Evolutionary conservation across 2,329 filamentous ascomycete genomes (phyloP).

Genomic region (Xylaria digitata): DNA sequence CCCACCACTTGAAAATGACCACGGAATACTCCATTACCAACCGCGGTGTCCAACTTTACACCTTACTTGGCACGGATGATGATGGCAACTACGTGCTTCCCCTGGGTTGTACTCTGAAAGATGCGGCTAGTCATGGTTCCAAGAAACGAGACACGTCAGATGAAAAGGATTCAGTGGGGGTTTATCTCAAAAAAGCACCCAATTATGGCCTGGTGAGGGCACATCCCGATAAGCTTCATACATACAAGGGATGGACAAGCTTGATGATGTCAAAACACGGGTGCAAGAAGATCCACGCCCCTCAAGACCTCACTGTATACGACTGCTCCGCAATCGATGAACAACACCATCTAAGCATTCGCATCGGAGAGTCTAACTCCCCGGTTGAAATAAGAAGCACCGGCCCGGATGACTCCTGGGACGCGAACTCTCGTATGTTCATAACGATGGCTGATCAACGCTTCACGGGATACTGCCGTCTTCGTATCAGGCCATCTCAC

Average conservation of each 20-base stretch:
- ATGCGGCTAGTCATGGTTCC: not conserved
- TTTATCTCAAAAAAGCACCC: slow-evolving; percentile 25
- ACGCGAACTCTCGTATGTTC: not conserved
- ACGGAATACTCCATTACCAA: slow-evolving; percentile 32
- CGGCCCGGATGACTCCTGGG: not conserved
- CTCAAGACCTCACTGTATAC: slow-evolving; percentile 12
- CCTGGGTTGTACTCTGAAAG: slow-evolving; percentile 15
- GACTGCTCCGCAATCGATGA: slow-evolving; percentile 22
- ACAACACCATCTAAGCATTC: slow-evolving; percentile 23
- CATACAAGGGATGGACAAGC: slow-evolving; percentile 24
- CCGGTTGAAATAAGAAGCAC: not conserved
- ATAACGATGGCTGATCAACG: slow-evolving; percentile 12
- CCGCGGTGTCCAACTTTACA: slow-evolving; percentile 23
- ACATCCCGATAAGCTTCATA: slow-evolving; percentile 18
- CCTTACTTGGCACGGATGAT: slow-evolving; percentile 20
- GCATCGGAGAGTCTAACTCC: slow-evolving; percentile 1
- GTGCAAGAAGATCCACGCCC: slow-evolving; percentile 13
- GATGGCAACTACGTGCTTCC: slow-evolving; percentile 23
- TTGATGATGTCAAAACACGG: slow-evolving; percentile 14
- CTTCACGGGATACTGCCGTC: slow-evolving; percentile 26
- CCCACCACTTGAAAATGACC: slow-evolving; percentile 23
- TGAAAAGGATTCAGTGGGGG: slow-evolving; percentile 23
- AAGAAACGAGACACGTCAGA: slow-evolving; percentile 1
- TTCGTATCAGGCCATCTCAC: slow-evolving; percentile 16
- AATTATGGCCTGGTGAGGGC: slow-evolving; percentile 20